A percentile compares a stretch with the other conserved stretches of the same genome.
phyloP scores from a whole-genome alignment of 192 early-diverging fungal species.

The Coemansia sp. region DNA sequence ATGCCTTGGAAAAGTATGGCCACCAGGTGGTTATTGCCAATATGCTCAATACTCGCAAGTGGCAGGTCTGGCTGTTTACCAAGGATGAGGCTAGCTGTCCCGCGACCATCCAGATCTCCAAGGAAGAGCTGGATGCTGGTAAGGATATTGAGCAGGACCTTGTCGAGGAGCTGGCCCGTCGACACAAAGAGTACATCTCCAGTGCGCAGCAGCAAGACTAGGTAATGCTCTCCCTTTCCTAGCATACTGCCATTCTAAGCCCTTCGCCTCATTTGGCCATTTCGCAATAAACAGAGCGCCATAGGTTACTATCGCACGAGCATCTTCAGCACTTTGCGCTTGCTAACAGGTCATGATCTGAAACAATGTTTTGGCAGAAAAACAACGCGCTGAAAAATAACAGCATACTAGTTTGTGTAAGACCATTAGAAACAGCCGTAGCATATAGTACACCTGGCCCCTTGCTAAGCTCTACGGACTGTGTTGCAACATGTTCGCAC shows the following conservation, averaged over 20 bases:
- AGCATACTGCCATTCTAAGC: background rate
- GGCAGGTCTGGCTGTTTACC: conserved; percentile 68
- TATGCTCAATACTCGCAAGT: conserved; percentile 86
- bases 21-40: conserved; percentile 99
- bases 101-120: conserved; percentile 27
- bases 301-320: too few species aligned
- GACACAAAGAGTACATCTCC: conserved; percentile 26
- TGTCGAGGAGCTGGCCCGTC: conserved; percentile 35
- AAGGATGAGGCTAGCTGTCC: conserved; percentile 7
- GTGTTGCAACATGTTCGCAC: background rate
- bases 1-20: conserved; percentile 83
- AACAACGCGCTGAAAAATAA: background rate
- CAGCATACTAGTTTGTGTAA: background rate
- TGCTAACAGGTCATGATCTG: background rate
- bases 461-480: background rate
- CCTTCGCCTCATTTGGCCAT: background rate
- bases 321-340: too few species aligned
- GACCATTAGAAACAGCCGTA: too few species aligned
- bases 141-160: conserved; percentile 47
- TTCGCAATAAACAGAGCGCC: too few species aligned
- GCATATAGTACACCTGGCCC: background rate
- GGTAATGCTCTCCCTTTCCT: background rate
- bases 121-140: conserved; percentile 21
- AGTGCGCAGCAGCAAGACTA: background rate
- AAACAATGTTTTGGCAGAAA: background rate